Percentiles rank a stretch among this genome's conserved stretches.
Evolutionary conservation across 768 basidiomycete genomes (phyloP).

Genomic region (Russula sp.): DNA sequence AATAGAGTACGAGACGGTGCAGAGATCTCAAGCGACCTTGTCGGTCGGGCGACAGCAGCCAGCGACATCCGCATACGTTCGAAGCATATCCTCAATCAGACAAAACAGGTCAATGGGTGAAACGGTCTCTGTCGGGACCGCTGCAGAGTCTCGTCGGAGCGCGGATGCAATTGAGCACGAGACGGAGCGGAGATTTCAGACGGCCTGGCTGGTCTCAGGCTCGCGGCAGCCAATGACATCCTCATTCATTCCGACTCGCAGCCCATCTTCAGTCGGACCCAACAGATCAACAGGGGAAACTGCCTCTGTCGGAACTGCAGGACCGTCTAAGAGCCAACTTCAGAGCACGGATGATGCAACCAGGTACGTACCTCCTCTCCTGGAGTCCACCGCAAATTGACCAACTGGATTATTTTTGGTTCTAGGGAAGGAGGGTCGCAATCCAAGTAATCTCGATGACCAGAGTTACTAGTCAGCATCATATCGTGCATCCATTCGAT

Average conservation of each 20-base stretch:
- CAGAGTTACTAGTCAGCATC: not conserved
- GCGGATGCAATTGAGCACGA: not conserved
- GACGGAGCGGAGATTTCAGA: not conserved
- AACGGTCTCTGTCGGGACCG: not conserved
- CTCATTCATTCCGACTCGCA: not conserved
- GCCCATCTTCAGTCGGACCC: not conserved
- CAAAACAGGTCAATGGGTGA: not conserved
- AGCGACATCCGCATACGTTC: not conserved
- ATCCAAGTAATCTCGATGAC: not conserved
- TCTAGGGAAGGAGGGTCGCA: not conserved
- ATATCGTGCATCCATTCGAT: not conserved
- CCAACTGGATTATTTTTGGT: not conserved
- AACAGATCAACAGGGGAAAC: not conserved
- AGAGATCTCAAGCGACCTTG: not conserved
- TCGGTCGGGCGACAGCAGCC: not conserved
- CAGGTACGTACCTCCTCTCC: not conserved
- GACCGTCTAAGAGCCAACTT: not conserved
- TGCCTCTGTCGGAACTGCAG: not conserved
- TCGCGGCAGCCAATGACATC: not conserved
- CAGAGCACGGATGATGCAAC: not conserved
- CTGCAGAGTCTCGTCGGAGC: not conserved
- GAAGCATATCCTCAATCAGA: not conserved
- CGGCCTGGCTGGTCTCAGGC: not conserved
- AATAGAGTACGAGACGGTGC: not conserved
- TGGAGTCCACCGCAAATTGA: not conserved